Evolutionary conservation across 352 stramenopile species (phyloP), one percentile per base, ranked within the genome.

Genomic region (Globisporangium acanthophoron): DNA sequence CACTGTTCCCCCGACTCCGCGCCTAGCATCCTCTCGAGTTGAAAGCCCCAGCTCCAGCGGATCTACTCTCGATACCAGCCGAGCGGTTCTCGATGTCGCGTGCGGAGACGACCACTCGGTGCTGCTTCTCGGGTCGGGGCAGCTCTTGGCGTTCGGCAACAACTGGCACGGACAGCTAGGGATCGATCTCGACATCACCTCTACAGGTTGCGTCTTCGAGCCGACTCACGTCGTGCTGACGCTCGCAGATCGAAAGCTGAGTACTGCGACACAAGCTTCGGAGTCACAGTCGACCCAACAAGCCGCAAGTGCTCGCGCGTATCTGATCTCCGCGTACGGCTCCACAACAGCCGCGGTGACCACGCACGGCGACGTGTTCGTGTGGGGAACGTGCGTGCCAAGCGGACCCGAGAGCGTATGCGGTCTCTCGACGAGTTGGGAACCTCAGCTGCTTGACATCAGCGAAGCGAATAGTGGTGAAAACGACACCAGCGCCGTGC

Each of bases 121-220:
- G n/a, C 66, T 80, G 8, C 62, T 95, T 9, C 74, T 72, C 0
- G 57, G 53, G 27, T 62, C 59, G n/a, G 83, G 85, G 4, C n/a
- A 61, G 2, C 33, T 92, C 0, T 71, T 77, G 20, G 69, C 66
- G 5, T 93, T 75, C 44, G 85, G 85, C 0, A 84, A 82, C 59
- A 83, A 89, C 46, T 87, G 83, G 67, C 61, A 84, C 8, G 85
- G 83, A 0, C 83, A 95, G 51, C 71, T 95, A 6, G 85, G 78
- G 0, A 56, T 88, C n/a, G 63, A 85, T 4, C 67, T 69, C 4
- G 49, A 56, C 5, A 58, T 59, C 1, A n/a, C 15, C 21, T 20
- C 54, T 16, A 43, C 29, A 16, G 55, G 61, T 1, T 64, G 49
- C 1, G 41, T 64, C 11, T 52, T 43, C 24, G 43, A 50, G 21